Base-by-base conservation (phyloP, 2,329 filamentous ascomycete genomes). In the Arthrobotrys conoides region DNA sequence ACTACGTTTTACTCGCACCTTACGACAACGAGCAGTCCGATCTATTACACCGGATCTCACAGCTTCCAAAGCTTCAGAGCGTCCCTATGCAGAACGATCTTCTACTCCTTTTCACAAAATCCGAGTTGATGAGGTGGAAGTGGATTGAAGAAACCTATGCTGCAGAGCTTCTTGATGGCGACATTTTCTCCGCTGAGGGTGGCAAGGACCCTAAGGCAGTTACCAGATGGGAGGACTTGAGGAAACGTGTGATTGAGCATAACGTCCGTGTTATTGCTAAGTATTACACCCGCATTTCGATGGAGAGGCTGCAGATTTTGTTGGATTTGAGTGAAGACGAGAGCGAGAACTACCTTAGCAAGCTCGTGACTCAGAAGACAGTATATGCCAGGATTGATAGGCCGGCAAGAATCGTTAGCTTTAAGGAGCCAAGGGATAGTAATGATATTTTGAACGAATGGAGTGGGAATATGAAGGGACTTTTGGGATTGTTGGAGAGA, bases 1-100 rank as follows among this genome's bases (percentile, higher is more conserved):
- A 97, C 88, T 99, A 97, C 85, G 91, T 97, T 84, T 96, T 98
- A 81, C 92, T 99, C 65, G 93, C 96, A 6, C 94, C 96, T 6
- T 94, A 98, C 86, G 95, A 99, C 87, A 99, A 99, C 85, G 96
- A 99, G 85, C 96, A 99, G 85, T 96, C 95, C 82, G 96, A 99
- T 82, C 91, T 99, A 70, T 91, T 99, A 79, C 94, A 99, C 86
- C 93, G 96, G 83, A 92, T 99, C 82, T 90, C 94, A 84, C 90
- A 91, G 84, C 96, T 99, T 85, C 86, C 91, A 6, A 92, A 96
- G 80, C 90, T 98, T 1, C 86, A 93, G 3, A 95, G 98, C 81
- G 91, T 93, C 33, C 80, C 76, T 20, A 71, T 80, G 64, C 80
- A 82, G 51, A 72, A 80, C 49, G 91, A 94, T 83, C 89, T 99